Evolutionary conservation across 1,139 yeast species (phyloP), one percentile per base, ranked within the genome.

Genomic region (Suhomyces terraborum): DNA sequence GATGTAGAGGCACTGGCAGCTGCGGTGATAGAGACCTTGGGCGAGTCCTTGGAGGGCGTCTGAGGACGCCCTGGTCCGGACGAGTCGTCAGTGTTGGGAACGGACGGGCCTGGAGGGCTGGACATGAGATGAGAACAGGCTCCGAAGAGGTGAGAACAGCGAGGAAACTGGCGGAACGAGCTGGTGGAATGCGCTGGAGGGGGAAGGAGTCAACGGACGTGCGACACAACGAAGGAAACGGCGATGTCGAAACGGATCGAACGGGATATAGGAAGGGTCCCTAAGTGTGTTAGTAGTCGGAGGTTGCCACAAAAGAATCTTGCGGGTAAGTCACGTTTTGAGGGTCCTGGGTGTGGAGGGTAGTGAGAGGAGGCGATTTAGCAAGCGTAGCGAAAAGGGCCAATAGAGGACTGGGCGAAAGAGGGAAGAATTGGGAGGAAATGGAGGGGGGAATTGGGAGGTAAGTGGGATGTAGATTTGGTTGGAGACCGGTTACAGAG

Each of bases 281-380:
- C 24, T 29, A 10, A 7, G 20, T 8, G 20, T 14, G 19, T 27
- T 14, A 17, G 30, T 16, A 27, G 20, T 20, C 16, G 18, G 18
- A 26, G 22, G 29, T 34, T 34, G 36, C 36, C 36, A 34, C 36
- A 34, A 26, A 34, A 17, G 31, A 23, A 14, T 34, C 12, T 26
- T 34, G 31, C 25, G 36, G 19, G 19, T 7, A 34, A 19, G 32
- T 34, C 36, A 34, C 36, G 36, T 34, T 34, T 26, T 32, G 36
- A 23, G 35, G 26, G 27, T 24, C 27, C 27, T 7, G 13, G 27
- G 13, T 24, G 16, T 24, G 8, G 27, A 12, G 14, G 26, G 27
- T 24, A 12, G 13, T 24, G 27, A 24, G 27, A n/a, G n/a, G n/a
- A n/a, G n/a, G n/a, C n/a, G n/a, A n/a, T n/a, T n/a, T n/a, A n/a